Base-by-base conservation (phyloP, 805 yeast genomes). In the Kodamaea kakaduensis region DNA sequence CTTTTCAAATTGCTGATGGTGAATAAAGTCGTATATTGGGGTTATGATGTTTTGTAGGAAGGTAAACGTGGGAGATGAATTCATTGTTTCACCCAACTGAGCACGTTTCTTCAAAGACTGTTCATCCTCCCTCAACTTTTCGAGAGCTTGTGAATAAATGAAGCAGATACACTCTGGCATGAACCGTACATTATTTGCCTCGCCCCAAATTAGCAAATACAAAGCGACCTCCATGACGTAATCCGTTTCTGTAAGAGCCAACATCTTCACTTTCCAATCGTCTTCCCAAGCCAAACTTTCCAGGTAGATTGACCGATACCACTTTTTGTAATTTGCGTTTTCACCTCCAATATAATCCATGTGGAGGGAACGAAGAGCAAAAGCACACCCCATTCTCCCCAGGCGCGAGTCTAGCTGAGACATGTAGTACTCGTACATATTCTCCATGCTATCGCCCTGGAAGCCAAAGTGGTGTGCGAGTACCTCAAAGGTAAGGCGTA, bases 281-380 rank as follows among this genome's bases (percentile, higher is more conserved):
- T 46, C 47, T 19, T 59, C 61, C 38, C 56, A 40, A 47, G 35
- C 9, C 10, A 7, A 6, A 14, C 13, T 14, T 12, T 24, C 27
- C 8, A 5, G 3, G 7, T 24, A 17, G 5, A 29, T 40, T 19
- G n/a, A 43, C 36, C 9, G 45, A n/a, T 79, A 87, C 97, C 97
- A 90, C 58, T 84, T 87, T 51, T 81, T 75, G 59, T 81, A 90
- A 59, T 90, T 90, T 3, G 97, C 75, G 41, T 79, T 68, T 32
- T 80, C 85, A 12, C 97, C 97, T 0, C 96, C 97, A 42, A 90
- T 86, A 58, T 90, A 90, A 43, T 89, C 95, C 1, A 87, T 80
- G 59, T 90, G 97, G 21, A 90, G 60, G 0, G 90, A 75, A 2
- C 78, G 52, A 38, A 90, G 64, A 0, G 97, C 97, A 38, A 64